Evolutionary conservation across 306 rosid genomes (phyloP).

Genomic region (Ochetophila trinervis): DNA sequence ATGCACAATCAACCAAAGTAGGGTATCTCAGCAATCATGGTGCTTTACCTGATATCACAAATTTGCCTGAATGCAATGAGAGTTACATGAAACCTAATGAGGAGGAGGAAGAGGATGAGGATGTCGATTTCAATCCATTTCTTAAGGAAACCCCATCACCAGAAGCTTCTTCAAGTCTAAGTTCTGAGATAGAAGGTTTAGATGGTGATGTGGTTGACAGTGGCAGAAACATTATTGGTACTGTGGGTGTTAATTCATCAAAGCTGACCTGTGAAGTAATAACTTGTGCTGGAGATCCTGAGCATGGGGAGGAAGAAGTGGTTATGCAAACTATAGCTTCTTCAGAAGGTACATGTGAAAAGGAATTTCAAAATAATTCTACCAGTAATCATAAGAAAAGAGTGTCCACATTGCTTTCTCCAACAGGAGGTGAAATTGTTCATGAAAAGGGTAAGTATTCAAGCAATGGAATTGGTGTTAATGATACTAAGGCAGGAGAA

Average conservation of each 20-base stretch:
- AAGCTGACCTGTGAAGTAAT: constrained; percentile 21
- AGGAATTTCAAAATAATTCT: constrained; percentile 30
- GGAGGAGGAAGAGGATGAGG: constrained; percentile 64
- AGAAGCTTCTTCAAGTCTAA: constrained; percentile 87
- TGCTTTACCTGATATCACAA: constrained; percentile 11
- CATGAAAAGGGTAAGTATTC: constrained; percentile 37
- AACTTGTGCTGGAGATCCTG: constrained; percentile 36
- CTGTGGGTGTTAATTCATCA: constrained; percentile 29
- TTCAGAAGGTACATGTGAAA: constrained; percentile 24
- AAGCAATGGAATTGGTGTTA: constrained; percentile 24
- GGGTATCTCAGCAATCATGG: constrained; percentile 25
- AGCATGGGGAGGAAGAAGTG: constrained; percentile 60
- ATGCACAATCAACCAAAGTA: constrained; percentile 33
- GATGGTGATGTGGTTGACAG: constrained; percentile 50
- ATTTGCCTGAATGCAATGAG: constrained; percentile 27
- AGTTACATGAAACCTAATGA: constrained; percentile 37
- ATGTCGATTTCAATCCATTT: constrained; percentile 72
- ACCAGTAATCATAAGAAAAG: constrained; percentile 20
- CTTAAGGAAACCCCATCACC: constrained; percentile 62
- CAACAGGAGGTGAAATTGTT: constrained; percentile 33
- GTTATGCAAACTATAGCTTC: constrained; percentile 38
- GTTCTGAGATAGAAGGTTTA: constrained; percentile 77
- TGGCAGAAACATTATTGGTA: constrained; percentile 11
- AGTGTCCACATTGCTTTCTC: constrained; percentile 31
- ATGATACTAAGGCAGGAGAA: constrained; percentile 35